Base-by-base conservation (phyloP, 169 alveolate genomes). In the Plasmodium gallinaceum region DNA sequence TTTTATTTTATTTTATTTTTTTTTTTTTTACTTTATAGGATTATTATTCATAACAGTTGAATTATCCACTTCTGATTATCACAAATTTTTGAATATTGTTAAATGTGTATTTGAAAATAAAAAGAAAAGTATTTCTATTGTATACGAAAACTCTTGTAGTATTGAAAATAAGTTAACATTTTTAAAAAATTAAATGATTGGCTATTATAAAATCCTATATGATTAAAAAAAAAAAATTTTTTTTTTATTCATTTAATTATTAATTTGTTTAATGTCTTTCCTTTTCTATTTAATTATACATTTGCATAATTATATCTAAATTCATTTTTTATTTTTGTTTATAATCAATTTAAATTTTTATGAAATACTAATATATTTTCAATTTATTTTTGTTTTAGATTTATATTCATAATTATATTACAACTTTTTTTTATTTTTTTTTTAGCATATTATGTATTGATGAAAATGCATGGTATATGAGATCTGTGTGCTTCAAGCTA, bases 81-180 rank as follows among this genome's bases (percentile, higher is more conserved):
- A 76, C 78, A 65, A 76, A 48, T 76, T 76, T 68, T 24, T 76
- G 26, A 76, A 76, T 18, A 76, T 76, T 7, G 89, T 76, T 39
- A 62, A 57, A 8, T 76, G 89, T 32, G 89, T 76, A 24, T 76
- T 76, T 76, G 89, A 76, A 16, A 48, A 58, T 14, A 64, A 54
- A 57, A 76, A 65, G 68, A 51, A 45, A 32, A 76, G 16, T 65
- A 20, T 76, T 22, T 76, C 89, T 39, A 76, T 76, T 14, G 39
- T 76, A 42, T 76, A 76, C 10, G 89, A 76, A 52, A 76, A 76
- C 26, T 51, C 89, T 10, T 76, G 89, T 24, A 76, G 78, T 16
- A 39, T 76, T 39, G 89, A 76, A 68, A 70, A 76, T 51, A 62
- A 57, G 89, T 76, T 20, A 76, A 54, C 9, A 58, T 32, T 54